phyloP scores from a whole-genome alignment of 2,329 filamentous ascomycete species.

The Bipolaris cookei region DNA sequence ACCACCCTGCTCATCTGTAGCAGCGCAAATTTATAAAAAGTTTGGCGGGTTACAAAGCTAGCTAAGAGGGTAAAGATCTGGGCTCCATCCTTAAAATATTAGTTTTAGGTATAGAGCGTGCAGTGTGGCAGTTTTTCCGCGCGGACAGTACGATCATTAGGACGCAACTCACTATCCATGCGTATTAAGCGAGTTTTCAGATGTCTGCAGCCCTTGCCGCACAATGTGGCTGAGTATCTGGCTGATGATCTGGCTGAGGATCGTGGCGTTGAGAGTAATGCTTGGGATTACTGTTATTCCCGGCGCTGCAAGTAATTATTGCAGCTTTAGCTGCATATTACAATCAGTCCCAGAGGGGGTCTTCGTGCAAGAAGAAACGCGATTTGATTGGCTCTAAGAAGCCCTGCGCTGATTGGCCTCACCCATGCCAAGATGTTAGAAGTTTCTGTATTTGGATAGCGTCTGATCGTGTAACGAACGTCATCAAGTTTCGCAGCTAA shows the following conservation, averaged over 20 bases:
- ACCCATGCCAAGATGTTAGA: too few relatives aligned
- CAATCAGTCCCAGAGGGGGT: too few relatives aligned
- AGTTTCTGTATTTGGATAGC: too few relatives aligned
- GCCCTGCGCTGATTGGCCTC: too few relatives aligned
- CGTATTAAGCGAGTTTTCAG: neutral
- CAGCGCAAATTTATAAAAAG: neutral
- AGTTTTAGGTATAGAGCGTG: neutral
- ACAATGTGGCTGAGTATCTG: neutral
- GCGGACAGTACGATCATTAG: neutral
- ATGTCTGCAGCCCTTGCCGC: conserved; percentile 2
- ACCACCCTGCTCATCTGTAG: neutral
- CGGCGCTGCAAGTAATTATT: neutral
- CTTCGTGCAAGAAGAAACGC: too few relatives aligned
- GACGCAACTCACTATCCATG: neutral
- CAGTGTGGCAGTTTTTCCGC: neutral
- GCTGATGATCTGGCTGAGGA: too few relatives aligned
- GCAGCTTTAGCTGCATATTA: too few relatives aligned
- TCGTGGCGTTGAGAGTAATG: neutral
- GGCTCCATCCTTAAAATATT: neutral
- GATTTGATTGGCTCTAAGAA: too few relatives aligned
- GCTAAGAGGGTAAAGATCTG: neutral
- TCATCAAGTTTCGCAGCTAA: too few relatives aligned
- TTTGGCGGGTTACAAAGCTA: neutral
- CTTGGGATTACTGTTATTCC: neutral
- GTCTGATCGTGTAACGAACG: too few relatives aligned